A percentile compares a stretch with the other conserved stretches of the same genome.
Evolutionary conservation across 495 filamentous ascomycete species (phyloP).

Genomic region (Oidiodendron maius): DNA sequence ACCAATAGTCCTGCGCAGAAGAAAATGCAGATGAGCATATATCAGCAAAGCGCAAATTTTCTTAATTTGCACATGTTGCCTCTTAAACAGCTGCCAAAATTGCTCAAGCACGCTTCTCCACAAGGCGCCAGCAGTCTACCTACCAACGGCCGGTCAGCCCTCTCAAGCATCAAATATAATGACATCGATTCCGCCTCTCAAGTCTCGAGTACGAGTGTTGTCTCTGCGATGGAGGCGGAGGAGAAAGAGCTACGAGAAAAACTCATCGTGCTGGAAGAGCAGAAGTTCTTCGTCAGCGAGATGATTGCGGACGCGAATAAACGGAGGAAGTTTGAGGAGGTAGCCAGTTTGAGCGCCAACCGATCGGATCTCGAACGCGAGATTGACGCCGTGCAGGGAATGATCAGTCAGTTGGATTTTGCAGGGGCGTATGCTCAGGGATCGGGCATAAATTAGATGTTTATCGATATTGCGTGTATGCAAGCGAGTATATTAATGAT

Average conservation of each 20-base stretch:
- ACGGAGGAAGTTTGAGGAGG: constrained; percentile 84
- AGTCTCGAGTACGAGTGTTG: constrained; percentile 50
- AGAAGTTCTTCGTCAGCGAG: constrained; percentile 82
- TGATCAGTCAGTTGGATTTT: constrained; percentile 53
- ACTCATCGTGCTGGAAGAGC: constrained; percentile 89
- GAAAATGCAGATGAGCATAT: constrained; percentile 76
- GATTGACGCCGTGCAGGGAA: constrained; percentile 59
- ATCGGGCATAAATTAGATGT: no score
- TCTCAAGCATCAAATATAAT: constrained; percentile 57
- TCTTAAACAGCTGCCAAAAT: constrained; percentile 75
- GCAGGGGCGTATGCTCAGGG: constrained; percentile 36
- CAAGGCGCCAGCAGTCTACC: constrained; percentile 16
- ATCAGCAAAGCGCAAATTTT: constrained; percentile 77
- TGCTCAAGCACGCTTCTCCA: constrained; percentile 59
- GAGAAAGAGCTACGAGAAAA: constrained; percentile 82
- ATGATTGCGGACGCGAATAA: constrained; percentile 83
- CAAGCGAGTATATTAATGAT: no score
- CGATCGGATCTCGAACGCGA: constrained; percentile 79
- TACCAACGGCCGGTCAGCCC: constrained; percentile 29
- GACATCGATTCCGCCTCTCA: constrained; percentile 55
- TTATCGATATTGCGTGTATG: no score
- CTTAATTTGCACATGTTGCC: constrained; percentile 90
- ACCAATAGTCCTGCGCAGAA: constrained; percentile 65
- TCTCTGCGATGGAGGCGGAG: constrained; percentile 73
- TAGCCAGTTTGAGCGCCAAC: constrained; percentile 71